Percentiles rank a stretch among this genome's conserved stretches.
Conservation (phyloP, 2,329 filamentous ascomycete genomes). For the Didymella exigua region DNA sequence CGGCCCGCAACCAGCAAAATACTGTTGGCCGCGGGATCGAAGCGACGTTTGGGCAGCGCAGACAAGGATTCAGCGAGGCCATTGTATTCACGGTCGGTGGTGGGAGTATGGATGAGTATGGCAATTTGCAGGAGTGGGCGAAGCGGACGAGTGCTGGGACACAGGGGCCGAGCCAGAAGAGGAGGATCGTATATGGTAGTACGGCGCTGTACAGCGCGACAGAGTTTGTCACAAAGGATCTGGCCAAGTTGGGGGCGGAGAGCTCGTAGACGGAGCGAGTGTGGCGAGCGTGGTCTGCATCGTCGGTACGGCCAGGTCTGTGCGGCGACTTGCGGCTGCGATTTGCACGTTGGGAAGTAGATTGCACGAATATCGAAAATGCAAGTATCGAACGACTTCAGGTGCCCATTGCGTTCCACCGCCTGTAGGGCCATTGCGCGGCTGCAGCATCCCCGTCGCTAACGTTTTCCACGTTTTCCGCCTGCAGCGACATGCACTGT, state of each 20-base stretch:
- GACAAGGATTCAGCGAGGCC: constrained; percentile 87
- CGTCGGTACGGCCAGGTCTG: not conserved
- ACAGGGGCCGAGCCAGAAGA: constrained; percentile 64
- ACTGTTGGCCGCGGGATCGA: constrained; percentile 65
- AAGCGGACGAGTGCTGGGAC: constrained; percentile 69
- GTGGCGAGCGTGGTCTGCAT: not conserved
- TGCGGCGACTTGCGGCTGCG: not conserved
- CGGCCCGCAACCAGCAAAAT: constrained; percentile 51
- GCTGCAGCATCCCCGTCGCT: not conserved
- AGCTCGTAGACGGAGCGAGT: constrained; percentile 27
- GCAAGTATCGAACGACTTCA: not conserved
- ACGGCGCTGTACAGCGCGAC: constrained; percentile 73
- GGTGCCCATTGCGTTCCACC: not conserved
- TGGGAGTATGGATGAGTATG: constrained; percentile 98
- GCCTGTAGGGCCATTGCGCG: no score
- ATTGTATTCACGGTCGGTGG: constrained; percentile 93
- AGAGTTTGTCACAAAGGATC: constrained; percentile 64
- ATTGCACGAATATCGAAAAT: not conserved
- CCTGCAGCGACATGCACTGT: not conserved
- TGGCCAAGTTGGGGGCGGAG: constrained; percentile 63
- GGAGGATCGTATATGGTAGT: constrained; percentile 91
- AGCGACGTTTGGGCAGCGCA: constrained; percentile 86
- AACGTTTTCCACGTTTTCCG: constrained; percentile 2
- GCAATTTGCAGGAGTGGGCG: constrained; percentile 96
- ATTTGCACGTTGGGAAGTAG: not conserved